A percentile compares a stretch with the other conserved stretches of the same genome.
phyloP scores from a whole-genome alignment of 2,329 filamentous ascomycete species.

The Colletotrichum orchidophilum region DNA sequence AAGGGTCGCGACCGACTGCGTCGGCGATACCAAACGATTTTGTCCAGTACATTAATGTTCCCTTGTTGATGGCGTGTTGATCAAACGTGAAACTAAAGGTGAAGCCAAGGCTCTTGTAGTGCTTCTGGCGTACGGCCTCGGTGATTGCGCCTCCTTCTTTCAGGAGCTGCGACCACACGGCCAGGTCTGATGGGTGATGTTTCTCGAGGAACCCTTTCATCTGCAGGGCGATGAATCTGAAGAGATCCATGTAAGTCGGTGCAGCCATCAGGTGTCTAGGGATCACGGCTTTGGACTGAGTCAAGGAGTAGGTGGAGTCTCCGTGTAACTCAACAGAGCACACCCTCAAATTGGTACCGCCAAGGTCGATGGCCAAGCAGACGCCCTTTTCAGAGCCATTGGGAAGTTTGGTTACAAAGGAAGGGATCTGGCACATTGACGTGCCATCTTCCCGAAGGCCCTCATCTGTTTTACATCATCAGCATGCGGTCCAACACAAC shows the following conservation, averaged over 20 bases:
- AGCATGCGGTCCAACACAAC: not conserved
- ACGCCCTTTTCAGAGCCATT: conserved; percentile 78
- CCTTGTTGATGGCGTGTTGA: conserved; percentile 75
- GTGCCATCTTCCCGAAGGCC: conserved; percentile 31
- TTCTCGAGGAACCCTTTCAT: conserved; percentile 75
- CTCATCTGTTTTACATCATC: conserved; percentile 56
- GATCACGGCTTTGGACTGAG: conserved; percentile 58
- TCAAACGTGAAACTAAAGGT: conserved; percentile 75
- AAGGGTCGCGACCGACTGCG: conserved; percentile 79
- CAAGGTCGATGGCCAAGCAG: conserved; percentile 45
- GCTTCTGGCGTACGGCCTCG: conserved; percentile 1
- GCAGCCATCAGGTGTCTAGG: conserved; percentile 37
- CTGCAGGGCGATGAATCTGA: conserved; percentile 78
- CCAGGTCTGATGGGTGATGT: conserved; percentile 52
- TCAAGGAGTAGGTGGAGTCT: conserved; percentile 76
- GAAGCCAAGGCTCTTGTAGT: conserved; percentile 39
- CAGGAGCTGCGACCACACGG: conserved; percentile 5
- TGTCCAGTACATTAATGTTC: conserved; percentile 80
- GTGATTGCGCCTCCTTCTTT: not conserved
- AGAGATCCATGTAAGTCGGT: conserved; percentile 64
- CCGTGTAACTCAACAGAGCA: conserved; percentile 51
- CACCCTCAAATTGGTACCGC: conserved; percentile 46
- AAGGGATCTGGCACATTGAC: conserved; percentile 71
- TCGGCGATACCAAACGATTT: conserved; percentile 85
- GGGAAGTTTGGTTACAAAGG: conserved; percentile 79